phyloP scores from a whole-genome alignment of 1,284 basidiomycete species.

The Lignosus rhinocerotis region DNA sequence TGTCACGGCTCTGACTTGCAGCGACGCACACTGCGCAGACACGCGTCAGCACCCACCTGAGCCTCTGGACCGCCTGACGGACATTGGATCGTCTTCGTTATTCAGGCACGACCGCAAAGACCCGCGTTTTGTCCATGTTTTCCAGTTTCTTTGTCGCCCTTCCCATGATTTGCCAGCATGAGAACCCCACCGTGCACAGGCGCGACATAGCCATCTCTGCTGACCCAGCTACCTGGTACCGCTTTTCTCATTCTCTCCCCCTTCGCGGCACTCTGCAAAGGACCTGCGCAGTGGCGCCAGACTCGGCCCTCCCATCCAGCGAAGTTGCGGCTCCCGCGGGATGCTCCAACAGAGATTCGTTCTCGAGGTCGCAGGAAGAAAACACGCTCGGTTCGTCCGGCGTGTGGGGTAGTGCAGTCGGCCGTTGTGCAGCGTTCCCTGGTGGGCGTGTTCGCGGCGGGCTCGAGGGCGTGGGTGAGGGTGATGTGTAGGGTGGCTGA shows the following conservation, averaged over 20 bases:
- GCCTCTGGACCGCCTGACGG: conserved; percentile 10
- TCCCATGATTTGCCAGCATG: conserved; percentile 19
- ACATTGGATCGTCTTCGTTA: conserved; percentile 13
- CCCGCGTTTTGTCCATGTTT: conserved; percentile 17
- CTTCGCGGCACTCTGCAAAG: conserved; percentile 8
- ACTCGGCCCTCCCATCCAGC: conserved; percentile 25
- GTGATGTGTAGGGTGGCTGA: conserved; percentile 25
- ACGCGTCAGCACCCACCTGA: conserved; percentile 26
- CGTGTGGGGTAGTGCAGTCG: conserved; percentile 25
- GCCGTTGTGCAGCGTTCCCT: conserved; percentile 14
- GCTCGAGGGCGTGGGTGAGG: conserved; percentile 14
- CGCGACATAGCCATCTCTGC: conserved; percentile 4
- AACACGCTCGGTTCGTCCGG: conserved; percentile 7
- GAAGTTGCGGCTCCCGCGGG: conserved; percentile 31
- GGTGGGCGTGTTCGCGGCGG: conserved; percentile 10
- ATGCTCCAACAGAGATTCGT: conserved; percentile 30
- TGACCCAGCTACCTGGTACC: conserved; percentile 26
- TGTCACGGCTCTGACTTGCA: conserved; percentile 17
- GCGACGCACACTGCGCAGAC: conserved; percentile 23
- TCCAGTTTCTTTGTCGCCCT: conserved; percentile 13
- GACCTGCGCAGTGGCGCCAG: conserved; percentile 15
- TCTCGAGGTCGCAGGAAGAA: conserved; percentile 26
- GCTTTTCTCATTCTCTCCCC: conserved; percentile 14
- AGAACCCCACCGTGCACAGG: conserved; percentile 15
- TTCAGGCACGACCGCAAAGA: conserved; percentile 25